Evolutionary conservation across 257 asterid genomes (phyloP).

Genomic region (Solanum habrochaites): DNA sequence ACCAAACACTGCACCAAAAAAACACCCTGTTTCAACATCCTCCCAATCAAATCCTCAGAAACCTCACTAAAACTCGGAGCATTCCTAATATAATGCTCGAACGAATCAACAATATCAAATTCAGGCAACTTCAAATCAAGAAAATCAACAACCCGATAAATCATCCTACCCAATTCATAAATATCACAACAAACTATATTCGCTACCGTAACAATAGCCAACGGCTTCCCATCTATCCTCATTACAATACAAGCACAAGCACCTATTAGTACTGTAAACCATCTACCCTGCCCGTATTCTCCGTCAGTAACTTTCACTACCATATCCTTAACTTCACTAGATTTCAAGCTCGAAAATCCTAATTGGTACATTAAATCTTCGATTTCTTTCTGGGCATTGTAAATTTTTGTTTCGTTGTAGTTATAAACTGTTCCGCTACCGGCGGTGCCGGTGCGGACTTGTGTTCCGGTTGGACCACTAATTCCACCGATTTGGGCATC

Average conservation of each 20-base stretch:
- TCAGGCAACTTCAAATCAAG: conserved; percentile 49
- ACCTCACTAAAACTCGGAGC: conserved; percentile 23
- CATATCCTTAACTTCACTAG: conserved; percentile 29
- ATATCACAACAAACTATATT: conserved; percentile 45
- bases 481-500: conserved; percentile 44
- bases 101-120: conserved; percentile 46
- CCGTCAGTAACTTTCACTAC: conserved; percentile 42
- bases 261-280: conserved; percentile 58
- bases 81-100: conserved; percentile 23
- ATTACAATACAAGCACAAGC: conserved; percentile 67
- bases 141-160: conserved; percentile 49
- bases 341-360: conserved; percentile 31
- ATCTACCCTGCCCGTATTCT: conserved; percentile 59
- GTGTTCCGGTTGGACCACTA: conserved; percentile 39
- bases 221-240: conserved; percentile 38
- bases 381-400: conserved; percentile 38
- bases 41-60: conserved; percentile 21
- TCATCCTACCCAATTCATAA: conserved; percentile 59
- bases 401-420: conserved; percentile 44
- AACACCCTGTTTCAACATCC: conserved; percentile 67
- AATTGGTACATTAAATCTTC: conserved; percentile 30
- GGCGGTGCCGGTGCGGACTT: conserved; percentile 37
- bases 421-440: conserved; percentile 33
- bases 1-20: conserved; percentile 75
- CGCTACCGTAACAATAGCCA: conserved; percentile 43